Evolutionary conservation across 208 protist species (phyloP), one percentile per base, ranked within the genome.

Genomic region (Crithidia sp.): DNA sequence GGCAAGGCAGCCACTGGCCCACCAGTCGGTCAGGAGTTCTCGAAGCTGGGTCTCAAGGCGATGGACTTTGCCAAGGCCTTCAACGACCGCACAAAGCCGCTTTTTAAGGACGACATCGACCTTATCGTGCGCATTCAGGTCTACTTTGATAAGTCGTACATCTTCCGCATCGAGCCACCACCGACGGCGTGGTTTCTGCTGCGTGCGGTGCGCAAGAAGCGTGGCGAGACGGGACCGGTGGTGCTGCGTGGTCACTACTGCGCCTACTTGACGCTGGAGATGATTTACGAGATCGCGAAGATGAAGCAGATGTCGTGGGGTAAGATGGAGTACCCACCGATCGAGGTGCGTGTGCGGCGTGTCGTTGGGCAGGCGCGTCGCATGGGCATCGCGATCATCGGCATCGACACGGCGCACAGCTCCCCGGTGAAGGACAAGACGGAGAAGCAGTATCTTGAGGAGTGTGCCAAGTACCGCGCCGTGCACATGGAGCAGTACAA

Each of bases 31-130:
- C 93, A 95, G 70, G 87, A 95, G 74, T 96, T 97, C 72, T 92
- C 91, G 41, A 95, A 95, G 77, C 68, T 96, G 41, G 93, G 93
- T 0, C 81, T 95, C 40, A 97, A 97, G 76, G 80, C 88, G 58
- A 97, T 97, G 89, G 93, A 97, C 71, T 97, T 97, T 69, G 74
- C 87, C 45, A 97, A 97, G 76, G 79, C 84, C 19, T 97, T 96
- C 74, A 97, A 97, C 80, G 91, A 96, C 59, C 86, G 88, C 61
- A 97, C 93, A 5, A 94, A 94, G 76, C 88, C 87, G 55, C 54
- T 89, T 58, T 95, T 97, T 60, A 95, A 95, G 75, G 89, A 95
- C 49, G 93, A 97, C 66, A 70, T 95, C 43, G 93, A 97, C 28
- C 82, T 97, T 14, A 90, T 96, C 45, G 89, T 96, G 57, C 91